Conservation (phyloP, 306 rosid species). For the Trichosanthes cucumerina region DNA sequence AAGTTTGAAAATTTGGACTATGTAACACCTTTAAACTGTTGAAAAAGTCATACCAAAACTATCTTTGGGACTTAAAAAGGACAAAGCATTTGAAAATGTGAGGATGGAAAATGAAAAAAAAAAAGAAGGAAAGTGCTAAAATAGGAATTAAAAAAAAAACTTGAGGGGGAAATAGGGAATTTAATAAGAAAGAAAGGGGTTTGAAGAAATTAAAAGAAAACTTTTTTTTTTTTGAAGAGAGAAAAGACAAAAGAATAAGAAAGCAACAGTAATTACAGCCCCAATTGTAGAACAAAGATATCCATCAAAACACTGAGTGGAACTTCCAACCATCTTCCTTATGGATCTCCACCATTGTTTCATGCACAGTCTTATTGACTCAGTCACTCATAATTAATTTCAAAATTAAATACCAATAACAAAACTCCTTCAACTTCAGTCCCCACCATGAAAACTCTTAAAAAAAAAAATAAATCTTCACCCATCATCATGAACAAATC, state of each 20-base stretch:
- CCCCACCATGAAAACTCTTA: too few relatives aligned
- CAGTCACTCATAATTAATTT: background rate
- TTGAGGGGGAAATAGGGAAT: background rate
- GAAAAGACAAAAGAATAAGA: background rate
- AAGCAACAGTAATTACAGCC: background rate
- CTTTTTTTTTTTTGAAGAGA: background rate
- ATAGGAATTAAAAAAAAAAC: background rate
- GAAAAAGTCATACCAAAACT: too few relatives aligned
- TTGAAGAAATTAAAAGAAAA: background rate
- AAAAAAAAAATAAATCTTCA: too few relatives aligned
- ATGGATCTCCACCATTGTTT: constrained; percentile 4
- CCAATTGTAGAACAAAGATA: background rate
- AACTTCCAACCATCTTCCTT: constrained; percentile 4
- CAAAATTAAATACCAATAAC: background rate
- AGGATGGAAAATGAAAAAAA: too few relatives aligned
- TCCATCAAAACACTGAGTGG: background rate
- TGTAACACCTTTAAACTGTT: too few relatives aligned
- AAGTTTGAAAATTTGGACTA: too few relatives aligned
- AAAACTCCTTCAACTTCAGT: too few relatives aligned
- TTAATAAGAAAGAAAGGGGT: too few relatives aligned
- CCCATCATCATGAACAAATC: too few relatives aligned
- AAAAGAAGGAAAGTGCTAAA: too few relatives aligned
- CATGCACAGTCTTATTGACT: background rate
- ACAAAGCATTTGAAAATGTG: too few relatives aligned
- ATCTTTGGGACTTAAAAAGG: too few relatives aligned